Percentiles rank a stretch among this genome's conserved stretches.
phyloP scores from a whole-genome alignment of 768 basidiomycete genomes.

The Plicaturopsis crispa region DNA sequence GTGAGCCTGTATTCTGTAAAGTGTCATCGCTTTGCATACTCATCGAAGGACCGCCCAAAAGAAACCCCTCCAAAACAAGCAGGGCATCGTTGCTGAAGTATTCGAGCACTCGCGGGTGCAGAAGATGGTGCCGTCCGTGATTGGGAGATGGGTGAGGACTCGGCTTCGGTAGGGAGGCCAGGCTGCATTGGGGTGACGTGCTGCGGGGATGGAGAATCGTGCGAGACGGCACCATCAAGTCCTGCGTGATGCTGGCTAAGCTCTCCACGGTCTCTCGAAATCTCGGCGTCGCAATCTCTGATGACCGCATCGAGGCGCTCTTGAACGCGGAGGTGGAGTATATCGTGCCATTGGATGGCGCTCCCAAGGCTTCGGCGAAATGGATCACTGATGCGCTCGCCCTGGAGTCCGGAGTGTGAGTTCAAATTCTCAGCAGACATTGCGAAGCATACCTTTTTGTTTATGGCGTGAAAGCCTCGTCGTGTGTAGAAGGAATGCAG shows the following conservation, averaged over 20 bases:
- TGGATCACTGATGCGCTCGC: conserved; percentile 17
- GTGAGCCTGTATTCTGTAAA: background rate
- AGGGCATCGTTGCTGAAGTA: conserved; percentile 22
- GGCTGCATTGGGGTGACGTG: conserved; percentile 8
- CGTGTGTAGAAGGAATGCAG: conserved; percentile 21
- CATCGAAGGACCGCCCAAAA: conserved; percentile 6
- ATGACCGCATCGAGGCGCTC: conserved; percentile 5
- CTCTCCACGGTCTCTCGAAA: background rate
- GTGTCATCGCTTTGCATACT: conserved; percentile 7
- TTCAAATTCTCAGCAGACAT: background rate
- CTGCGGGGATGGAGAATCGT: conserved; percentile 2
- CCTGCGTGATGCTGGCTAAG: background rate
- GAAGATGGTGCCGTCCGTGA: conserved; percentile 3
- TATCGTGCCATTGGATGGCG: conserved; percentile 23
- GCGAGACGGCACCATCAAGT: background rate
- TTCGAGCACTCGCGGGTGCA: conserved; percentile 1
- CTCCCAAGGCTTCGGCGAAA: conserved; percentile 18
- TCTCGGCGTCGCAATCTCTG: background rate
- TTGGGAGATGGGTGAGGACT: conserved; percentile 6
- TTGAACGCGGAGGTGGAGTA: conserved; percentile 12
- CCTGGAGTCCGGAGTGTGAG: conserved; percentile 10
- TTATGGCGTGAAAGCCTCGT: conserved; percentile 15
- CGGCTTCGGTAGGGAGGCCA: conserved; percentile 11
- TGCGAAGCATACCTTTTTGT: conserved; percentile 10
- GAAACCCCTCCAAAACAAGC: conserved; percentile 22